phyloP scores from a whole-genome alignment of 306 rosid species.

The Hippophae rhamnoides region DNA sequence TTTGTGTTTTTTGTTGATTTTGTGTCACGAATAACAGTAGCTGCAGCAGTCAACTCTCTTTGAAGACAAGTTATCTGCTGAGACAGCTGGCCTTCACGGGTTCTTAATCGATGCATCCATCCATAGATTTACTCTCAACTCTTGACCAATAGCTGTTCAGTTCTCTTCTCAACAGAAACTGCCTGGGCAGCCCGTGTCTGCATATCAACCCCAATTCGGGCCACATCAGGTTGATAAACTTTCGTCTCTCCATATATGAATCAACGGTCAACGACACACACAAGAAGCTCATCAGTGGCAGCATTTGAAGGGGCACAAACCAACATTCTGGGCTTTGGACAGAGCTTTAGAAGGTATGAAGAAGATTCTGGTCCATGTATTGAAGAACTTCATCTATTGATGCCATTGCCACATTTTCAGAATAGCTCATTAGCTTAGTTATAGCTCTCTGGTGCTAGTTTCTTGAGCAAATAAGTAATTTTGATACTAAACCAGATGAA shows the following conservation, averaged over 20 bases:
- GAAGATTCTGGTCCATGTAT: conserved; percentile 93
- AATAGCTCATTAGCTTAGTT: conserved; percentile 73
- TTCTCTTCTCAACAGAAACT: conserved; percentile 95
- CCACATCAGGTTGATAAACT: conserved; percentile 96
- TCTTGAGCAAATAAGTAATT: conserved; percentile 95
- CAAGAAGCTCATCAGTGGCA: conserved; percentile 96
- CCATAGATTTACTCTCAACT: conserved; percentile 69
- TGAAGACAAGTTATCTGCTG: conserved; percentile 71
- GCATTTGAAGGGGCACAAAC: conserved; percentile 99
- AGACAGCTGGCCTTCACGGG: conserved; percentile 66
- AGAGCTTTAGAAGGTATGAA: conserved; percentile 85
- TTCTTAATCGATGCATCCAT: conserved; percentile 88
- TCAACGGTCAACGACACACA: conserved; percentile 94
- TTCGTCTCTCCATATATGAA: conserved; percentile 99
- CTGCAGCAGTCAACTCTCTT: conserved; percentile 81
- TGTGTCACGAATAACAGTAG: no score
- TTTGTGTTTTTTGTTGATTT: no score
- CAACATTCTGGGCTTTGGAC: conserved; percentile 96
- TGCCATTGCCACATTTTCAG: conserved; percentile 54
- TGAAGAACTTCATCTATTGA: conserved; percentile 97
- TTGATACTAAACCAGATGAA: conserved; percentile 95
- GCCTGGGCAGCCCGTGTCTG: conserved; percentile 99
- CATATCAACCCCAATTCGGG: conserved; percentile 95
- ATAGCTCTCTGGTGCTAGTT: conserved; percentile 96
- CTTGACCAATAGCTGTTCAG: conserved; percentile 86